Evolutionary conservation across 1,284 basidiomycete genomes (phyloP).

Genomic region (Malassezia globosa): DNA sequence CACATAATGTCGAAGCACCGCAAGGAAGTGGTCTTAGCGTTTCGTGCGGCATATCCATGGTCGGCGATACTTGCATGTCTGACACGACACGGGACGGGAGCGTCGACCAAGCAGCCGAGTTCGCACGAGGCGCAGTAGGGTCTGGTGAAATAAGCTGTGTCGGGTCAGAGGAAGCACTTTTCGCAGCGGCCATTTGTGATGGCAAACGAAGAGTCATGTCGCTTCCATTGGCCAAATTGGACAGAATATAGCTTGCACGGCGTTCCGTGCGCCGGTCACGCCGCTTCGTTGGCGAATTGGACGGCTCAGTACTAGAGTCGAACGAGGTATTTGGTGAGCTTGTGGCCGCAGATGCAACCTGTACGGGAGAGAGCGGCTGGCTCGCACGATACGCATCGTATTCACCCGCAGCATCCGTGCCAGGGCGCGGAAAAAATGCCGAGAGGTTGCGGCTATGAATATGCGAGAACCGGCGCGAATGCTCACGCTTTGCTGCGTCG

Average conservation of each 20-base stretch:
- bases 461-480: slow-evolving; percentile 35
- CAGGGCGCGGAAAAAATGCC: slow-evolving; percentile 43
- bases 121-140: neutral
- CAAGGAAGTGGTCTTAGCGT: neutral
- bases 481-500: slow-evolving; percentile 23
- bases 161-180: neutral
- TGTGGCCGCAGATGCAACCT: neutral
- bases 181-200: too few relatives aligned
- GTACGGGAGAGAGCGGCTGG: neutral
- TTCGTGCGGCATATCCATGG: neutral
- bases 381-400: slow-evolving; percentile 11
- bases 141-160: slow-evolving; percentile 9
- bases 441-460: slow-evolving; percentile 39
- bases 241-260: slow-evolving; percentile 10
- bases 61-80: neutral
- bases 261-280: slow-evolving; percentile 7
- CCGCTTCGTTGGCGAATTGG: slow-evolving; percentile 1
- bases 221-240: neutral
- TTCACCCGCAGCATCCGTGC: slow-evolving; percentile 37
- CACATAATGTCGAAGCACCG: slow-evolving; percentile 34
- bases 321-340: neutral
- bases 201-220: neutral
- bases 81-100: slow-evolving; percentile 3
- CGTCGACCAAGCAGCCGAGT: slow-evolving; percentile 3
- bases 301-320: too few relatives aligned